phyloP scores from a whole-genome alignment of 345 rosid species.

The Psidium friedrichsthalianum region DNA sequence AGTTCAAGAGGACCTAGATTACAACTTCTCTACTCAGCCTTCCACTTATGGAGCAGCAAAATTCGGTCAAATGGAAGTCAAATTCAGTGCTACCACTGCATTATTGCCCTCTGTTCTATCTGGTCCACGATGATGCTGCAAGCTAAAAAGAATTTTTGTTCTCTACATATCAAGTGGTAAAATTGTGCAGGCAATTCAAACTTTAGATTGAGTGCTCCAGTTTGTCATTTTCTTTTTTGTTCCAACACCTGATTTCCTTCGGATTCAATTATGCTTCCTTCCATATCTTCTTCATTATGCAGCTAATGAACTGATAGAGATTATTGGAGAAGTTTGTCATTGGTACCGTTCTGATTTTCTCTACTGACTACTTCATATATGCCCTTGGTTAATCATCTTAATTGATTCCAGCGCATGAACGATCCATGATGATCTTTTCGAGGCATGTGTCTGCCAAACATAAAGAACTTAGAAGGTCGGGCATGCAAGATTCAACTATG shows the following conservation, averaged over 20 bases:
- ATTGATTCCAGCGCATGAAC: background rate
- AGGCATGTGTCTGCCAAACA: background rate
- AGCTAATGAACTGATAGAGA: background rate
- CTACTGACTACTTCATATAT: background rate
- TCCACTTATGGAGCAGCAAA: background rate
- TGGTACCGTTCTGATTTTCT: background rate
- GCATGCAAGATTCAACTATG: background rate
- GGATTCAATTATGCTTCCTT: background rate
- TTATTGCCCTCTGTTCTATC: background rate
- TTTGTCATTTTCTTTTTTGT: background rate
- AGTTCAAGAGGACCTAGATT: background rate
- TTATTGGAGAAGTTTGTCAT: background rate
- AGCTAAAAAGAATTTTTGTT: background rate
- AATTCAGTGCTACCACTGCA: background rate
- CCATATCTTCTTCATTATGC: background rate
- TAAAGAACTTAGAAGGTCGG: background rate
- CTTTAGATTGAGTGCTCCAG: fast-evolving
- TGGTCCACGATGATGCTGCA: background rate
- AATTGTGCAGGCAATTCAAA: background rate
- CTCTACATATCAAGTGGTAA: background rate
- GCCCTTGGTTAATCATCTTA: background rate
- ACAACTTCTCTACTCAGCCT: background rate
- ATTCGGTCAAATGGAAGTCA: background rate
- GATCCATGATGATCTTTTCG: background rate
- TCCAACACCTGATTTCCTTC: background rate